Conservation (phyloP, 257 asterid genomes). For the Anisodus acutangulus region DNA sequence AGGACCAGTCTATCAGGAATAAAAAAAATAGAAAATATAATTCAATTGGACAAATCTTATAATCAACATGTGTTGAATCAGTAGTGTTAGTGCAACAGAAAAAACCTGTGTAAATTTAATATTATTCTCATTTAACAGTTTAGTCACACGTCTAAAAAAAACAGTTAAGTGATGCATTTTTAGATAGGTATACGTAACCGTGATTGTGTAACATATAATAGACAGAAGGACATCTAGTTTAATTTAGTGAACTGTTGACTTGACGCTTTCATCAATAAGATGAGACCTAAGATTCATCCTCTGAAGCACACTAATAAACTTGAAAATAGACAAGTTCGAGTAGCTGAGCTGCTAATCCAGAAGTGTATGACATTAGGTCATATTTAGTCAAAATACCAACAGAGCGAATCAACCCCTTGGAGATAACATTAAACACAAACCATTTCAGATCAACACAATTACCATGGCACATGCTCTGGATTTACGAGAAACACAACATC, state of each 20-base stretch:
- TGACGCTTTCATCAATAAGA: background rate
- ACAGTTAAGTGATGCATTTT: conserved; percentile 15
- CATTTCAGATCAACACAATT: conserved; percentile 8
- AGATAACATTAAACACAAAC: conserved; percentile 18
- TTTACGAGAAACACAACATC: conserved; percentile 12
- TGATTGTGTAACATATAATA: conserved; percentile 17
- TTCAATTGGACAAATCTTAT: background rate
- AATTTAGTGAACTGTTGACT: background rate
- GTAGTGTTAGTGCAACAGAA: background rate
- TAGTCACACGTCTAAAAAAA: conserved; percentile 1
- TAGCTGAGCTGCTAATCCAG: conserved; percentile 26
- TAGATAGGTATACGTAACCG: background rate
- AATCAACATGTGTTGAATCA: background rate
- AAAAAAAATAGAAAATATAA: background rate
- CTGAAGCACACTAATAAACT: conserved; percentile 12
- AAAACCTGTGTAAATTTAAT: background rate
- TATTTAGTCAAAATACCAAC: conserved; percentile 2
- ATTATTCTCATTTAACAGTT: background rate
- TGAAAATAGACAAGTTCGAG: conserved; percentile 18
- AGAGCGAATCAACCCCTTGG: background rate
- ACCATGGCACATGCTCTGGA: background rate
- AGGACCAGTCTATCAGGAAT: background rate
- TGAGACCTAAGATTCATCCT: conserved; percentile 2
- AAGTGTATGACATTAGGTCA: background rate
- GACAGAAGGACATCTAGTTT: background rate